These are phyloP conservation scores for Leucogyrophana mollusca DNA, from an alignment of 768 basidiomycete species.

Conservation along the genomic window DNA sequence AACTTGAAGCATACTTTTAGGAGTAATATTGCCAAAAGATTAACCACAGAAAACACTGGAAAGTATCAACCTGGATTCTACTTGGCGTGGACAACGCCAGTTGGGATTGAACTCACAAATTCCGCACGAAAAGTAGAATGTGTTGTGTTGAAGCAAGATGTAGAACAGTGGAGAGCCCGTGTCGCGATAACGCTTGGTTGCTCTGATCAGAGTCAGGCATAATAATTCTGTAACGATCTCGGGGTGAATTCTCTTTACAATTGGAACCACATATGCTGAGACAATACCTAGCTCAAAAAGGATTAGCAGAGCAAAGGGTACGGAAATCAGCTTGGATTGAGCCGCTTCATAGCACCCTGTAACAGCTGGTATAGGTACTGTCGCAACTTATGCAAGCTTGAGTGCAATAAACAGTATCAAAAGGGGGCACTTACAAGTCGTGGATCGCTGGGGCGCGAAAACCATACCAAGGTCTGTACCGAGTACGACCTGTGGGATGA, in stretches of 20 bases:
- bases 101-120: background rate
- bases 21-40: constrained; percentile 3
- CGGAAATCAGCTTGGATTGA: background rate
- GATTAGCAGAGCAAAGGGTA: constrained; percentile 4
- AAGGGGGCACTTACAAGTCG: background rate
- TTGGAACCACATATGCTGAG: background rate
- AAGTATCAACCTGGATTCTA: background rate
- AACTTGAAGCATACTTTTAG: constrained; percentile 1
- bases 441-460: background rate
- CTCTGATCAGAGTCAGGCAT: constrained; percentile 3
- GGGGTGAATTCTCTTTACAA: background rate
- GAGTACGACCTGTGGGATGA: background rate
- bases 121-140: constrained; percentile 6
- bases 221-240: constrained; percentile 1
- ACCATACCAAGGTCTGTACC: background rate
- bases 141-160: constrained; percentile 4
- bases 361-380: constrained; percentile 2
- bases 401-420: background rate
- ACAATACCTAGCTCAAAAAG: constrained; percentile 6
- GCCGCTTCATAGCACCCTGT: background rate
- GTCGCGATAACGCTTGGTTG: background rate
- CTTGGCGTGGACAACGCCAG: too few species aligned
- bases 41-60: constrained; percentile 1
- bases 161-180: background rate
- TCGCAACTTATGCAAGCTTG: background rate